These are phyloP conservation scores for Lodderomyces elongisporus DNA, from an alignment of 1,139 yeast species.

Conservation along the genomic window DNA sequence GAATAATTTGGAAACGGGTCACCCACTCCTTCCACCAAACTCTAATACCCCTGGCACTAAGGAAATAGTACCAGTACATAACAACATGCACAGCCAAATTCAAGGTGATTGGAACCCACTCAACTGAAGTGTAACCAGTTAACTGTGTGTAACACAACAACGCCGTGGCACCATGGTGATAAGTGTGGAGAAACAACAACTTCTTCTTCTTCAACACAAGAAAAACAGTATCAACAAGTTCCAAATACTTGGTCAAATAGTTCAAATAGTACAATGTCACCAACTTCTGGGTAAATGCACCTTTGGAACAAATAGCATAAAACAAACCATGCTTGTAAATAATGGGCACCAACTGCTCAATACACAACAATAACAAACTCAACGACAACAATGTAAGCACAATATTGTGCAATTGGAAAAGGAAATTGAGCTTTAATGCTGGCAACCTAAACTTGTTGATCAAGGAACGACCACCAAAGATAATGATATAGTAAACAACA, in stretches of 20 bases:
- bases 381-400: slow-evolving; percentile 68
- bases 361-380: slow-evolving; percentile 57
- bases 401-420: slow-evolving; percentile 70
- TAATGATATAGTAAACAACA: slow-evolving; percentile 69
- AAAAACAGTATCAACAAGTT: slow-evolving; percentile 88
- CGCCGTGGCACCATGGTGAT: slow-evolving; percentile 99
- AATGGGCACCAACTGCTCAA: slow-evolving; percentile 86
- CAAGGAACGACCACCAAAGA: slow-evolving; percentile 70
- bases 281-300: slow-evolving; percentile 82
- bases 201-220: slow-evolving; percentile 89
- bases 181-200: slow-evolving; percentile 84
- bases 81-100: slow-evolving; percentile 92
- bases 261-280: slow-evolving; percentile 79
- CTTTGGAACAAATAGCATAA: slow-evolving; percentile 75
- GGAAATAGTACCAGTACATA: slow-evolving; percentile 97
- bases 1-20: slow-evolving; percentile 91
- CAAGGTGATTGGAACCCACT: slow-evolving; percentile 90
- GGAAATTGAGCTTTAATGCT: slow-evolving; percentile 64
- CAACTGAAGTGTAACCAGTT: slow-evolving; percentile 83
- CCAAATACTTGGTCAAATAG: slow-evolving; percentile 73
- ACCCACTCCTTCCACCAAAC: slow-evolving; percentile 99
- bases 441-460: slow-evolving; percentile 46
- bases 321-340: slow-evolving; percentile 71
- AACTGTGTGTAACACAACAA: slow-evolving; percentile 91
- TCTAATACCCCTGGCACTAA: slow-evolving; percentile 87